These are phyloP conservation scores for Crassisporium funariophilum DNA, from an alignment of 768 basidiomycete genomes.

Conservation along the genomic window DNA sequence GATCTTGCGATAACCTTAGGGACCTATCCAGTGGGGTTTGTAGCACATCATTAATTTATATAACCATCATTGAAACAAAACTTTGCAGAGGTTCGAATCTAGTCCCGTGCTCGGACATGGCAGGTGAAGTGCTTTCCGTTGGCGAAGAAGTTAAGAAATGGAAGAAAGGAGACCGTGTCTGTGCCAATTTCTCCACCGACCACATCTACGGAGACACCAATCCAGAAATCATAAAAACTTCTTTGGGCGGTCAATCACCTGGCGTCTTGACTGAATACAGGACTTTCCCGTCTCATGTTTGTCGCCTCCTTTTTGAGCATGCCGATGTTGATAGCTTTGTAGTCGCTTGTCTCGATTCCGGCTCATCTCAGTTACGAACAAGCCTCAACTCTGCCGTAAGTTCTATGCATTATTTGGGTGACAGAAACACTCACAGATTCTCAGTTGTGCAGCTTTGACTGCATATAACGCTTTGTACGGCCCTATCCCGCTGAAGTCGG, in stretches of 20 bases:
- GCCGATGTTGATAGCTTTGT: neutral
- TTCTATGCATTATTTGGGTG: neutral
- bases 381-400: slow-evolving; percentile 63
- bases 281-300: slow-evolving; percentile 37
- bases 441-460: slow-evolving; percentile 60
- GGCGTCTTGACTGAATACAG: slow-evolving; percentile 59
- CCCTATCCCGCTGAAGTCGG: no score
- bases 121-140: slow-evolving; percentile 56
- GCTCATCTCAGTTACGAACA: slow-evolving; percentile 60
- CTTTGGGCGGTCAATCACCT: slow-evolving; percentile 48
- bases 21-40: slow-evolving; percentile 37
- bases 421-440: neutral
- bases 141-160: slow-evolving; percentile 46
- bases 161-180: slow-evolving; percentile 59
- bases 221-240: slow-evolving; percentile 32
- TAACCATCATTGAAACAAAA: neutral
- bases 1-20: slow-evolving; percentile 47
- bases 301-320: neutral
- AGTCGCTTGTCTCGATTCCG: slow-evolving; percentile 56
- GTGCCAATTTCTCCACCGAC: slow-evolving; percentile 51
- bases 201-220: slow-evolving; percentile 48
- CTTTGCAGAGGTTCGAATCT: slow-evolving; percentile 22
- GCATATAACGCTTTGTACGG: slow-evolving; percentile 60
- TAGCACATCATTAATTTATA: neutral
- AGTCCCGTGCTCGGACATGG: slow-evolving; percentile 52